Evolutionary conservation across 192 early-diverging fungal genomes (phyloP).

Genomic region (Diversispora eburnea): DNA sequence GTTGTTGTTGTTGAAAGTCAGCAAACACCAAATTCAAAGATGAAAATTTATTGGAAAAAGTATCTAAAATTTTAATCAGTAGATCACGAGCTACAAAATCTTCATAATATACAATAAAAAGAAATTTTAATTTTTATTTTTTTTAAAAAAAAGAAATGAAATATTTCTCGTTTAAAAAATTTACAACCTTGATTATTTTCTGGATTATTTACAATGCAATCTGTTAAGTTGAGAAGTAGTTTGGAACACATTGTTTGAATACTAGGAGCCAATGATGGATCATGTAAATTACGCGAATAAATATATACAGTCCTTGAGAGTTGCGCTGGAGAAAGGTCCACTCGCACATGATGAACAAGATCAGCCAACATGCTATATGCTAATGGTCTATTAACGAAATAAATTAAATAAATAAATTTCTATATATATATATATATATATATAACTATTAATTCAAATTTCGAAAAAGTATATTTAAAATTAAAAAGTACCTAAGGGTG

Average conservation of each 20-base stretch:
- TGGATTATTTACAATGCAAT: conserved; percentile 72
- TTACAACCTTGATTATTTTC: conserved; percentile 55
- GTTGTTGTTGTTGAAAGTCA: conserved; percentile 52
- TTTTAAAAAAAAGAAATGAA: background rate
- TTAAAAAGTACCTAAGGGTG: conserved; percentile 63
- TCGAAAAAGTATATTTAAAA: background rate
- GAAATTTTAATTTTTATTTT: too few species aligned
- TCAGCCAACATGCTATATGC: conserved; percentile 96
- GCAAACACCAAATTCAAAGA: conserved; percentile 66
- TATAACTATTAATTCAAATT: conserved; percentile 1
- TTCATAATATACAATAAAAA: background rate
- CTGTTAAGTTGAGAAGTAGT: conserved; percentile 86
- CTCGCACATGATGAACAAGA: conserved; percentile 91
- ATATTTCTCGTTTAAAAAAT: conserved; percentile 20
- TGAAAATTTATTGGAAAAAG: conserved; percentile 76
- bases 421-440: background rate
- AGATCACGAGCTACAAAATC: conserved; percentile 47
- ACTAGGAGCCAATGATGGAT: conserved; percentile 80
- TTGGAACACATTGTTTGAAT: conserved; percentile 98
- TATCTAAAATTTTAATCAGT: conserved; percentile 78
- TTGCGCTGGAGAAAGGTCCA: conserved; percentile 76
- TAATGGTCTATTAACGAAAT: conserved; percentile 58
- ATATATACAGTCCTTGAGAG: conserved; percentile 82
- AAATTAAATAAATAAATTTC: background rate
- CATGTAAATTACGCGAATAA: conserved; percentile 91